A percentile compares a stretch with the other conserved stretches of the same genome.
Conservation (phyloP, 495 filamentous ascomycete species). For the Aspergillus taichungensis region DNA sequence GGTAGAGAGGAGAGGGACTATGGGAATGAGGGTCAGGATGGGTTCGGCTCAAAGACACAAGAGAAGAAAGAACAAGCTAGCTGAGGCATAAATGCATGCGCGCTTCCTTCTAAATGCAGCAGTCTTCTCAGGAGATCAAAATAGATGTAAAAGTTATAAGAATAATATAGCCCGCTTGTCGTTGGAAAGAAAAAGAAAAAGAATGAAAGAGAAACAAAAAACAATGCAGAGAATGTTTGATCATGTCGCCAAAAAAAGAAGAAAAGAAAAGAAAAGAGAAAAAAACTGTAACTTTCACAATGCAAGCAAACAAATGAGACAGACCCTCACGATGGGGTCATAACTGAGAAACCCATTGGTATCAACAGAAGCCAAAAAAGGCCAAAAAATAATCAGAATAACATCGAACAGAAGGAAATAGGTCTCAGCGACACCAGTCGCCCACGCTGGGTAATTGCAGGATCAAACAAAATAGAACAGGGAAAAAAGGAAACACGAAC, state of each 20-base stretch:
- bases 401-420: conserved; percentile 5
- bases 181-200: conserved; percentile 34
- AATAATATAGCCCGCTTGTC: conserved; percentile 30
- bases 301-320: conserved; percentile 13
- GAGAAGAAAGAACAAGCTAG: conserved; percentile 9
- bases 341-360: conserved; percentile 3
- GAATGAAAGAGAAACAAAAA: too few relatives aligned
- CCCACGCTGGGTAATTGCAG: not conserved
- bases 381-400: conserved; percentile 3
- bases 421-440: not conserved
- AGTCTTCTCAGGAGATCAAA: conserved; percentile 10
- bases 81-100: conserved; percentile 26
- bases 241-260: not conserved
- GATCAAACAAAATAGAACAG: not conserved
- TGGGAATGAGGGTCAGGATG: too few relatives aligned
- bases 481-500: not conserved
- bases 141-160: not conserved
- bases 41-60: not conserved
- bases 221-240: conserved; percentile 13
- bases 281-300: conserved; percentile 7
- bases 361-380: conserved; percentile 6
- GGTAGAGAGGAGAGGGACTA: too few relatives aligned
- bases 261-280: conserved; percentile 13
- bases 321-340: conserved; percentile 6
- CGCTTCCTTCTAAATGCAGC: conserved; percentile 38